Conservation (phyloP, 2,329 filamentous ascomycete species). For the Cladorrhinum sp. region DNA sequence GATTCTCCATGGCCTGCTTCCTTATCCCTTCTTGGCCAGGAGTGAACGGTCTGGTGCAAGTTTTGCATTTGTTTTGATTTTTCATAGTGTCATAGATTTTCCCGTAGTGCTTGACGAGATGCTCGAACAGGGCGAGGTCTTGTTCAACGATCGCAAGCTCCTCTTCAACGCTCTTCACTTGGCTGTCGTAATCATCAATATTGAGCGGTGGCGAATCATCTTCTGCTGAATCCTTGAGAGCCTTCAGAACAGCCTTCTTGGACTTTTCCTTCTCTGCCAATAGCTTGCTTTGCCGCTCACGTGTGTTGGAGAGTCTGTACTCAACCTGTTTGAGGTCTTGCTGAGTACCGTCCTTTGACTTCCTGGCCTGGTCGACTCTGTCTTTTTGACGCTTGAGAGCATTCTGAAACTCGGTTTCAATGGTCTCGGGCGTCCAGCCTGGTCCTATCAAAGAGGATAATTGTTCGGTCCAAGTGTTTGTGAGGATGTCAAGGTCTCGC, state of each 20-base stretch:
- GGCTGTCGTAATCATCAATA: conserved; percentile 54
- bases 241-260: conserved; percentile 53
- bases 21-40: conserved; percentile 56
- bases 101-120: conserved; percentile 68
- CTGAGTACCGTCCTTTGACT: conserved; percentile 65
- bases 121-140: conserved; percentile 66
- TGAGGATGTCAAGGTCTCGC: conserved; percentile 73
- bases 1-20: conserved; percentile 62
- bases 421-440: conserved; percentile 65
- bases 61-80: conserved; percentile 68
- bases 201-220: conserved; percentile 31
- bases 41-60: conserved; percentile 69
- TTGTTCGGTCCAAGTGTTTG: conserved; percentile 68
- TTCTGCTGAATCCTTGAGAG: conserved; percentile 44
- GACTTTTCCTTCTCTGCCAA: conserved; percentile 60
- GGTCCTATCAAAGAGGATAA: conserved; percentile 62
- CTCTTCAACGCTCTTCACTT: conserved; percentile 48
- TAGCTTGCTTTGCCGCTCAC: conserved; percentile 63
- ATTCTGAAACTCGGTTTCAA: conserved; percentile 70
- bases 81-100: conserved; percentile 65
- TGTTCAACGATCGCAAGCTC: conserved; percentile 61
- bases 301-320: conserved; percentile 64
- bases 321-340: conserved; percentile 75
- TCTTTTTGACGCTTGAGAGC: conserved; percentile 56
- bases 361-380: conserved; percentile 62